Evolutionary conservation across 192 early-diverging fungal genomes (phyloP).

Genomic region (Rhizoclosmatium globosum): DNA sequence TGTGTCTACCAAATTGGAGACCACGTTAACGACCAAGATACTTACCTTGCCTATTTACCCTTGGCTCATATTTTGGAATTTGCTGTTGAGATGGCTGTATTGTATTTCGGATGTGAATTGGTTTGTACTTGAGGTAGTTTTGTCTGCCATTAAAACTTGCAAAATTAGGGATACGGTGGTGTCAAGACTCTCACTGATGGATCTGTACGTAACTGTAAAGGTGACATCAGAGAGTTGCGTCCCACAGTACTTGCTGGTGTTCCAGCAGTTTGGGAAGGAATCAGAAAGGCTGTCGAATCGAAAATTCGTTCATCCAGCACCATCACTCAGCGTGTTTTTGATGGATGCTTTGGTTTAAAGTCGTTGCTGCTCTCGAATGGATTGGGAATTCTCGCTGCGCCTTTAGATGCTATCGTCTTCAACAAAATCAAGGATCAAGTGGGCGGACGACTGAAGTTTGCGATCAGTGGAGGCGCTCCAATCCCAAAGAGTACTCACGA

Average conservation of each 20-base stretch:
- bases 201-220: slow-evolving; percentile 68
- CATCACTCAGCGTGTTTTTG: slow-evolving; percentile 72
- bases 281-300: slow-evolving; percentile 82
- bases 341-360: slow-evolving; percentile 79
- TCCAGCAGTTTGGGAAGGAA: slow-evolving; percentile 79
- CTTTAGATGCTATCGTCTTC: slow-evolving; percentile 81
- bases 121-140: slow-evolving; percentile 21
- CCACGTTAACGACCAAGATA: slow-evolving; percentile 44
- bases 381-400: slow-evolving; percentile 67
- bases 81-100: slow-evolving; percentile 78
- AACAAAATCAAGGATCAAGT: slow-evolving; percentile 81
- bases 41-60: slow-evolving; percentile 74
- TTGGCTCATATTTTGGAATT: slow-evolving; percentile 93
- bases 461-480: slow-evolving; percentile 90
- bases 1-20: no score
- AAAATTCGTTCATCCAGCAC: slow-evolving; percentile 66
- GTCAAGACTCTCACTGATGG: slow-evolving; percentile 73
- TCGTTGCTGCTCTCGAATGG: slow-evolving; percentile 60
- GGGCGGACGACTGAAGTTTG: slow-evolving; percentile 86
- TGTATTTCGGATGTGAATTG: slow-evolving; percentile 41
- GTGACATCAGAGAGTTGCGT: slow-evolving; percentile 71
- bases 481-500: slow-evolving; percentile 85
- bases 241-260: slow-evolving; percentile 79
- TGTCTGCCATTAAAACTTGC: slow-evolving; percentile 54
- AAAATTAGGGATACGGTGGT: slow-evolving; percentile 68